Evolutionary conservation across 257 asterid species (phyloP).

Genomic region (Fraxinus pennsylvanica): DNA sequence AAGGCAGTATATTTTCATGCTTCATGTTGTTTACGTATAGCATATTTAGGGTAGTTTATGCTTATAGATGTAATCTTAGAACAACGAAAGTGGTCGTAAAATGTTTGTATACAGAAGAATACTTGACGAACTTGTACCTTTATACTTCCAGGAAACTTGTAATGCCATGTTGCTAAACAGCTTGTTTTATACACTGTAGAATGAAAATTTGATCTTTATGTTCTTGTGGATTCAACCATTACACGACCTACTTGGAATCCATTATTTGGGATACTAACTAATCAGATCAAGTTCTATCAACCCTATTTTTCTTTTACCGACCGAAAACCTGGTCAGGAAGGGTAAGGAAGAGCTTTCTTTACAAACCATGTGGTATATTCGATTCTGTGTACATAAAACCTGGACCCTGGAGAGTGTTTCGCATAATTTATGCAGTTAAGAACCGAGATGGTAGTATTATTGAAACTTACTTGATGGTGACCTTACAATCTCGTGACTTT

Average conservation of each 20-base stretch:
- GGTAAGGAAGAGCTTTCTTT: no score
- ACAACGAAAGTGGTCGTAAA: not conserved
- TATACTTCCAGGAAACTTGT: not conserved
- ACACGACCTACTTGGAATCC: no score
- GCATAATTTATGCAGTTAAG: not conserved
- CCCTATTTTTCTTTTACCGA: no score
- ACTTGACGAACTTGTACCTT: not conserved
- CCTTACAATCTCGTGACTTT: no score
- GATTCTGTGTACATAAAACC: not conserved
- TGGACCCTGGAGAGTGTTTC: not conserved
- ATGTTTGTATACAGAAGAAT: not conserved
- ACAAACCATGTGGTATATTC: not conserved
- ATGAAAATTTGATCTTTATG: not conserved
- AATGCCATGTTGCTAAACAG: not conserved
- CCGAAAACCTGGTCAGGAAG: no score
- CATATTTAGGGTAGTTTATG: not conserved
- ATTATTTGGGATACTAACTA: not conserved
- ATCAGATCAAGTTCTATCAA: no score
- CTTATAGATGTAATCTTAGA: not conserved
- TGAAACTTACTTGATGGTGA: not conserved
- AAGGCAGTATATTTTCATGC: not conserved
- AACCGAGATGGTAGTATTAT: not conserved
- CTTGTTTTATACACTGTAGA: not conserved
- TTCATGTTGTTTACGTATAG: not conserved
- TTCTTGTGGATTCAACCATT: not conserved